Percentiles rank a stretch among this genome's conserved stretches.
phyloP scores from a whole-genome alignment of 2,329 filamentous ascomycete species.

The Aspergillus awamori region DNA sequence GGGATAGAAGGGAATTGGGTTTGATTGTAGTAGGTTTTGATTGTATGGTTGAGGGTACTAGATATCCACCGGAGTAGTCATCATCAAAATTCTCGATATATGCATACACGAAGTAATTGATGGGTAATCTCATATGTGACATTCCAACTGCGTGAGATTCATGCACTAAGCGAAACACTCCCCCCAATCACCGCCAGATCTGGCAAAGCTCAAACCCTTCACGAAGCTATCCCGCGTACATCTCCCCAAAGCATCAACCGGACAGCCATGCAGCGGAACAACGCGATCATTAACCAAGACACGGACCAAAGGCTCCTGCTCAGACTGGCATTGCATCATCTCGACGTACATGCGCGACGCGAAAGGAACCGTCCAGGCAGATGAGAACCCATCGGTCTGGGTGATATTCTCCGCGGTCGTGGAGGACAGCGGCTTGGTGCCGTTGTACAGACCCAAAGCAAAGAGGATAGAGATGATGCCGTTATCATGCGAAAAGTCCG shows the following conservation, averaged over 20 bases:
- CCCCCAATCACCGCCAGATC: conserved; percentile 71
- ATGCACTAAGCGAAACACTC: conserved; percentile 53
- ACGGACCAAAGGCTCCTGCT: conserved; percentile 70
- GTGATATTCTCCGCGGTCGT: conserved; percentile 52
- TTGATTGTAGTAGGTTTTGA: no score
- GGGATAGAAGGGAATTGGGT: no score
- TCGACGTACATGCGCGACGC: conserved; percentile 81
- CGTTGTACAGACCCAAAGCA: conserved; percentile 77
- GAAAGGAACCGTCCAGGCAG: conserved; percentile 81
- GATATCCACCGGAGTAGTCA: no score
- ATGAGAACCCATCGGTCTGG: conserved; percentile 68
- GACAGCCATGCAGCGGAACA: conserved; percentile 70
- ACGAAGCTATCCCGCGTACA: conserved; percentile 74
- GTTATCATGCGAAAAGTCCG: conserved; percentile 92
- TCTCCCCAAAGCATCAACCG: conserved; percentile 68
- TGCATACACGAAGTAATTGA: no score
- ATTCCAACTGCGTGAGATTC: no score
- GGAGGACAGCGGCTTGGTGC: conserved; percentile 58
- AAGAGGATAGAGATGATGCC: conserved; percentile 76
- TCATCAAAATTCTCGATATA: no score
- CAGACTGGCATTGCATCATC: conserved; percentile 69
- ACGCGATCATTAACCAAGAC: conserved; percentile 84
- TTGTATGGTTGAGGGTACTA: no score
- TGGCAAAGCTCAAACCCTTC: conserved; percentile 73
- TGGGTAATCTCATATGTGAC: no score